A percentile compares a stretch with the other conserved stretches of the same genome.
These are phyloP conservation scores for Phyllosticta citribraziliensis DNA, from an alignment of 2,329 filamentous ascomycete genomes.

Conservation along the genomic window DNA sequence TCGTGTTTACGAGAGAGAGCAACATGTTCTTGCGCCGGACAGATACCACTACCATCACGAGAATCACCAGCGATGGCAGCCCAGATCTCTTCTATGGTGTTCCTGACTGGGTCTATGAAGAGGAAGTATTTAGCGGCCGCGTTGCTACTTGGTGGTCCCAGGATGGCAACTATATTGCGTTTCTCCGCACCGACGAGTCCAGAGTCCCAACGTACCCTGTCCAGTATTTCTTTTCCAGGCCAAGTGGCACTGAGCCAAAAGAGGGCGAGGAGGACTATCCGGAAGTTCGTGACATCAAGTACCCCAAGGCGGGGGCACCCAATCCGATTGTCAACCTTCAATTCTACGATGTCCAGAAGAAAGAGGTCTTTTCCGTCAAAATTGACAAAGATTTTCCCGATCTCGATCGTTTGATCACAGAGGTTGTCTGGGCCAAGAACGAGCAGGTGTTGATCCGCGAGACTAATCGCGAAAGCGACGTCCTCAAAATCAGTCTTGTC, in stretches of 20 bases:
- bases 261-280: slow-evolving; percentile 80
- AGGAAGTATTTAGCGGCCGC: slow-evolving; percentile 70
- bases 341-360: slow-evolving; percentile 75
- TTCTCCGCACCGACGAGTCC: slow-evolving; percentile 88
- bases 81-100: slow-evolving; percentile 87
- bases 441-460: slow-evolving; percentile 77
- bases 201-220: slow-evolving; percentile 84
- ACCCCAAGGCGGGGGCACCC: slow-evolving; percentile 88
- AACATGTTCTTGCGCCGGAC: slow-evolving; percentile 75
- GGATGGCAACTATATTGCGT: slow-evolving; percentile 82
- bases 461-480: slow-evolving; percentile 87
- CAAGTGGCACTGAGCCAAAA: slow-evolving; percentile 60
- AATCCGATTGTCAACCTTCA: slow-evolving; percentile 83
- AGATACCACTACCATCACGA: slow-evolving; percentile 48
- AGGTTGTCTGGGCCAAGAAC: slow-evolving; percentile 78
- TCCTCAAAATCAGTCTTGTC: slow-evolving; percentile 78
- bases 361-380: slow-evolving; percentile 69
- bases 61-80: slow-evolving; percentile 81
- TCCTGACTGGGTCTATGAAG: slow-evolving; percentile 94
- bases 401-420: slow-evolving; percentile 80
- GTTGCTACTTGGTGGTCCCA: slow-evolving; percentile 93
- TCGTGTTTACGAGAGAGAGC: slow-evolving; percentile 86
- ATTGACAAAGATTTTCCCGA: slow-evolving; percentile 69
- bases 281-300: slow-evolving; percentile 86
- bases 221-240: slow-evolving; percentile 83